Conservation (phyloP, 345 rosid genomes). For the Eucalyptus victrix region DNA sequence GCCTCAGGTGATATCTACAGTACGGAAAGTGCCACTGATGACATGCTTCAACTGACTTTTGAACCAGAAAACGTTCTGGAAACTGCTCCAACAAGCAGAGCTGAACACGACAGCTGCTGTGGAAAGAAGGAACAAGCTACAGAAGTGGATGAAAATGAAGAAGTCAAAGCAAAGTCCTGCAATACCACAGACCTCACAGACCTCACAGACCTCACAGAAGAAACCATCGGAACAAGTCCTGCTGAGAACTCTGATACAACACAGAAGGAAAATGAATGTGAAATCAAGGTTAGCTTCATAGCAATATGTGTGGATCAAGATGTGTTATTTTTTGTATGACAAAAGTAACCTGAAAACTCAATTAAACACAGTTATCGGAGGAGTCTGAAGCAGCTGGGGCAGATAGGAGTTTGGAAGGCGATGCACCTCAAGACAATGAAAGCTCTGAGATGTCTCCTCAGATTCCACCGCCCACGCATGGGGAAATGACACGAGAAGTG, state of each 20-base stretch:
- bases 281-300: background rate
- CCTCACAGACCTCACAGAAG: background rate
- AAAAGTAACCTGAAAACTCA: background rate
- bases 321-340: background rate
- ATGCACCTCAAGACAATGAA: background rate
- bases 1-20: background rate
- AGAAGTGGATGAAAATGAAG: background rate
- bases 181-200: background rate
- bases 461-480: background rate
- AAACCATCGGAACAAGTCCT: background rate
- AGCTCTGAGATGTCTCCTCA: background rate
- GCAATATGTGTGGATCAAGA: background rate
- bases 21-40: background rate
- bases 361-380: background rate
- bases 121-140: background rate
- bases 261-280: background rate
- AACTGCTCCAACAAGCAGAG: background rate
- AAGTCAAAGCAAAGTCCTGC: background rate
- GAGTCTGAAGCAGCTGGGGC: background rate
- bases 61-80: background rate
- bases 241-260: background rate
- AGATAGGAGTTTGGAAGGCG: background rate
- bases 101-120: background rate
- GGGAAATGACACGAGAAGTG: background rate
- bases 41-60: background rate